Conservation (phyloP, 305 asterid species). For the Solanum hybrid region DNA sequence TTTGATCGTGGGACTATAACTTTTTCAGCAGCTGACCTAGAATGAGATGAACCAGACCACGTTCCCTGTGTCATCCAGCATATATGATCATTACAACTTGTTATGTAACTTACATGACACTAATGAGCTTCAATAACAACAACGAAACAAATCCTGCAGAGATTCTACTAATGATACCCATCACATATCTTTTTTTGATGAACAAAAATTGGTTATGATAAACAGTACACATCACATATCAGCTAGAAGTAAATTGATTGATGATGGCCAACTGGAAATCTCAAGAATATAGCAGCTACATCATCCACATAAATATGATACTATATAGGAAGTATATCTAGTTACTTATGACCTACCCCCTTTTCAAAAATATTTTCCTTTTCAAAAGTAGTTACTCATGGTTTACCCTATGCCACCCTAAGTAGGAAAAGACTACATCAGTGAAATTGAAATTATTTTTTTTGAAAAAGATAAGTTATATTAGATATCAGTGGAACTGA, state of each 20-base stretch:
- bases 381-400: not conserved
- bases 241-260: not conserved
- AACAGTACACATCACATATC: not conserved
- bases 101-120: not conserved
- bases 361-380: not conserved
- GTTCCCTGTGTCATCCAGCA: conserved; percentile 46
- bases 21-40: conserved; percentile 37
- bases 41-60: conserved; percentile 61
- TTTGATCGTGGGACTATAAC: conserved; percentile 25
- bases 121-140: not conserved
- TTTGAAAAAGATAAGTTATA: not conserved
- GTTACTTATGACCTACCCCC: not conserved
- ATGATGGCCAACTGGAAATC: not conserved
- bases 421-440: not conserved
- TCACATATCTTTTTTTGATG: not conserved
- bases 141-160: not conserved
- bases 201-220: not conserved
- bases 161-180: not conserved
- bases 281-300: not conserved
- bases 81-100: not conserved
- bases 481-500: not conserved
- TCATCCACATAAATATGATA: not conserved
- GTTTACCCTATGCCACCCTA: not conserved
- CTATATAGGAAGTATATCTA: not conserved
- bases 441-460: not conserved